phyloP scores from a whole-genome alignment of 805 yeast genomes.

The Candida hispaniensis region DNA sequence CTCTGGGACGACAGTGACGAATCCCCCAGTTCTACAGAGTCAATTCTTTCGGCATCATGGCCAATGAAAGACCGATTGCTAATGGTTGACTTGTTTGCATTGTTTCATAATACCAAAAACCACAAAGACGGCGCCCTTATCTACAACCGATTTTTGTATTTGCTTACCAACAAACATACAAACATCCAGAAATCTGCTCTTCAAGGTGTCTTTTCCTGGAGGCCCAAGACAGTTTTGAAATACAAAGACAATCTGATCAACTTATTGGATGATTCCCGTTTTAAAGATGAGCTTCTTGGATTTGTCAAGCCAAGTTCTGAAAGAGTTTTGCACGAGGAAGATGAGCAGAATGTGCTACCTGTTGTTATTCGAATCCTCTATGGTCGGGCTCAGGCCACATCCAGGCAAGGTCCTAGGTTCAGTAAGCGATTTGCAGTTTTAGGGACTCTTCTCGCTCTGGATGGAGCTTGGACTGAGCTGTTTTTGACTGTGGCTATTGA shows the following conservation, averaged over 20 bases:
- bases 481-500: conserved; percentile 57
- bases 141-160: conserved; percentile 39
- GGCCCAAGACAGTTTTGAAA: conserved; percentile 45
- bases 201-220: conserved; percentile 55
- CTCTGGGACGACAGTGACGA: conserved; percentile 32
- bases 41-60: conserved; percentile 18
- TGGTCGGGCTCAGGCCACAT: conserved; percentile 69
- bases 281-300: conserved; percentile 71
- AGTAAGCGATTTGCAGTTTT: conserved; percentile 42
- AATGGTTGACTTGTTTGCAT: conserved; percentile 50
- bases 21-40: conserved; percentile 5
- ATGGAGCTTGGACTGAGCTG: conserved; percentile 37
- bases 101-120: conserved; percentile 53
- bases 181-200: conserved; percentile 66
- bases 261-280: conserved; percentile 68
- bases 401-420: conserved; percentile 49
- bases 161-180: conserved; percentile 50
- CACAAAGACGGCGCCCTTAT: conserved; percentile 44
- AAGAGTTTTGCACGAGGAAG: conserved; percentile 45
- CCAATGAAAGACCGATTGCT: conserved; percentile 26
- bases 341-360: conserved; percentile 54
- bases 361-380: conserved; percentile 65
- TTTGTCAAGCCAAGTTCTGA: conserved; percentile 46
- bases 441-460: conserved; percentile 29
- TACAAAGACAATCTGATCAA: conserved; percentile 65